phyloP scores from a whole-genome alignment of 495 filamentous ascomycete species.

The Paragyromitra xinjiangensis region DNA sequence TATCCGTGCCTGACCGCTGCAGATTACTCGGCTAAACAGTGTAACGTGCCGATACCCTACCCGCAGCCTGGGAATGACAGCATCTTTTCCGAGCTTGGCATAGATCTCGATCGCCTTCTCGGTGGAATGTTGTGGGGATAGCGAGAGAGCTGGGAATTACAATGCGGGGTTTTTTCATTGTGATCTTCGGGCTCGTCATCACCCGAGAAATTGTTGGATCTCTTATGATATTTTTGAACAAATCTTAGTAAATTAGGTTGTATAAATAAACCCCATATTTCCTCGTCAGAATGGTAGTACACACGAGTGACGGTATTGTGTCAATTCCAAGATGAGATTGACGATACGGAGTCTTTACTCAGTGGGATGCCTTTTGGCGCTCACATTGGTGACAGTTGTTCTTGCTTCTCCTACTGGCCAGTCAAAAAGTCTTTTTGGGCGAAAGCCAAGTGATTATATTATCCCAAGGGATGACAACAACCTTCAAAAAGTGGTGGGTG shows the following conservation, averaged over 20 bases:
- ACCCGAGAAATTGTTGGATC: constrained; percentile 16
- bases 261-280: constrained; percentile 17
- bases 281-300: not conserved
- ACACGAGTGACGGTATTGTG: constrained; percentile 6
- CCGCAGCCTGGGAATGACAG: constrained; percentile 28
- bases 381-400: constrained; percentile 37
- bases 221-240: not conserved
- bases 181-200: constrained; percentile 43
- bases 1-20: constrained; percentile 1
- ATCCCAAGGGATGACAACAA: constrained; percentile 46
- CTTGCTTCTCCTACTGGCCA: constrained; percentile 45
- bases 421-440: constrained; percentile 31
- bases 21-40: constrained; percentile 42
- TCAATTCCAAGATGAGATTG: constrained; percentile 32
- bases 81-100: constrained; percentile 27
- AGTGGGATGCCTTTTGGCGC: constrained; percentile 35
- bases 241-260: not conserved
- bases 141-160: constrained; percentile 25
- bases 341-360: constrained; percentile 37
- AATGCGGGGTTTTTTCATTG: constrained; percentile 21
- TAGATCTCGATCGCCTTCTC: constrained; percentile 19
- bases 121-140: constrained; percentile 37
- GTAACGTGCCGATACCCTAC: constrained; percentile 25
- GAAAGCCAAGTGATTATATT: constrained; percentile 43
- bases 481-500: constrained; percentile 35